Conservation (phyloP, 352 stramenopile genomes). For the Hyphochytrium catenoides region DNA sequence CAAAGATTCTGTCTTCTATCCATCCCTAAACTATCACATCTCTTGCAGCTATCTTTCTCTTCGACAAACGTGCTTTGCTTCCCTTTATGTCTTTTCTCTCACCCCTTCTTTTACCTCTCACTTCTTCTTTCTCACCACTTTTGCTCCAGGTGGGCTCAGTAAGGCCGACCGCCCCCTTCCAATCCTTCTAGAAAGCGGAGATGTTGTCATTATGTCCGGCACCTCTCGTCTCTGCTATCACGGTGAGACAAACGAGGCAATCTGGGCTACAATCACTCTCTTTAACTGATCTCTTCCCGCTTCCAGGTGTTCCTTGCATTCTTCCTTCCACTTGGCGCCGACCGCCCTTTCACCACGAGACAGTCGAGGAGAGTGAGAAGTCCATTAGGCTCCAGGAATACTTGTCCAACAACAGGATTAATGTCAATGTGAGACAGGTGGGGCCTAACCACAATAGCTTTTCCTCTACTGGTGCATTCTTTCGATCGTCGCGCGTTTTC, state of each 20-base stretch:
- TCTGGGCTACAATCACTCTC: no score
- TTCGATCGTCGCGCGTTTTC: no score
- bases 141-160: conserved; percentile 15
- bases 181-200: conserved; percentile 32
- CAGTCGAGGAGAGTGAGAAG: conserved; percentile 8
- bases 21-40: no score
- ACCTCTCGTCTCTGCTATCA: conserved; percentile 38
- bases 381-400: conserved; percentile 21
- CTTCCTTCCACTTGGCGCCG: background rate
- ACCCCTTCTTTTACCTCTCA: no score
- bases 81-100: background rate
- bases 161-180: conserved; percentile 32
- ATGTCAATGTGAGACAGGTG: conserved; percentile 52
- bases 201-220: conserved; percentile 30
- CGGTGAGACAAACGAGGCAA: no score
- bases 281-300: no score
- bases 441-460: no score
- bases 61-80: background rate
- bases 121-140: no score
- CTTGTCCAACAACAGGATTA: conserved; percentile 30
- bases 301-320: no score
- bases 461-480: no score
- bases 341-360: background rate
- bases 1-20: no score
- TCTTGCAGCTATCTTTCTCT: no score